phyloP scores from a whole-genome alignment of 371 early-diverging fungal species.

The Globomyces sp. region DNA sequence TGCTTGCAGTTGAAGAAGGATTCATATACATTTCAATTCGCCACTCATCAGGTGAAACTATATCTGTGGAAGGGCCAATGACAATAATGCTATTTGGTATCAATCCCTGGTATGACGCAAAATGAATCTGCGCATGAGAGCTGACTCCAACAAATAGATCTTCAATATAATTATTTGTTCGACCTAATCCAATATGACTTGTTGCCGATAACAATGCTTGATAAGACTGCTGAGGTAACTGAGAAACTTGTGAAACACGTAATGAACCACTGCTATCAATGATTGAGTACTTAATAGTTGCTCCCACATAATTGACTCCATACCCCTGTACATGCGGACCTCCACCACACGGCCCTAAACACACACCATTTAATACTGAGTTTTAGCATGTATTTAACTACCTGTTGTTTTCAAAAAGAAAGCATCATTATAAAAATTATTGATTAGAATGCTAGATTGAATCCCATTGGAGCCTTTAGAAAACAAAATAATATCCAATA shows the following conservation, averaged over 20 bases:
- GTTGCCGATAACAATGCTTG: constrained; percentile 78
- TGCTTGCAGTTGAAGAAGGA: constrained; percentile 73
- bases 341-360: constrained; percentile 40
- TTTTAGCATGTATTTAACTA: no score
- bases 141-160: constrained; percentile 83
- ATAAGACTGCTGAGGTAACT: constrained; percentile 77
- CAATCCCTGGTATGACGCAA: constrained; percentile 71
- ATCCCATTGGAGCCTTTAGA: background rate
- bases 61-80: constrained; percentile 78
- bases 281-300: constrained; percentile 81
- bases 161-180: constrained; percentile 94
- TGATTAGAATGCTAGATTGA: constrained; percentile 56
- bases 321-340: constrained; percentile 51
- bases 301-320: constrained; percentile 79
- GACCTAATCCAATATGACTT: constrained; percentile 80
- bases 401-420: constrained; percentile 79
- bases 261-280: constrained; percentile 74
- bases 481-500: constrained; percentile 76
- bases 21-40: constrained; percentile 83
- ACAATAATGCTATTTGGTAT: constrained; percentile 92
- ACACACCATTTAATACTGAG: constrained; percentile 71
- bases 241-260: constrained; percentile 74
- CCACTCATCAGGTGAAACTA: constrained; percentile 66
- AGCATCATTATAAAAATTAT: constrained; percentile 89
- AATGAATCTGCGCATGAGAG: constrained; percentile 57